A percentile compares a stretch with the other conserved stretches of the same genome.
Conservation (phyloP, 371 early-diverging fungal species). For the Mucor velutinosus region DNA sequence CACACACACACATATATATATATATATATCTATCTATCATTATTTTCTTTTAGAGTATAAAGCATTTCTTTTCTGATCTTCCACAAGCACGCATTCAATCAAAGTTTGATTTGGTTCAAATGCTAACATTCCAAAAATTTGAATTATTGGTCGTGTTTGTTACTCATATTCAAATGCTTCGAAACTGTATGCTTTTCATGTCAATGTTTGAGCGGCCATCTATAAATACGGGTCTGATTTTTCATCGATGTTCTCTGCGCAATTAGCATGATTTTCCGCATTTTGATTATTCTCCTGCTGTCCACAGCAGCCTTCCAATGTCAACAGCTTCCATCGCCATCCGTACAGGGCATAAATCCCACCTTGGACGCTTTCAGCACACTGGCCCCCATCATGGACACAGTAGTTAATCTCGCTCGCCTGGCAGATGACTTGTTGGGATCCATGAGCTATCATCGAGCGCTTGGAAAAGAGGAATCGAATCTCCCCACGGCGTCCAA, state of each 20-base stretch:
- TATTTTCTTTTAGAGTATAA: not conserved
- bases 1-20: not conserved
- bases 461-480: not conserved
- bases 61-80: not conserved
- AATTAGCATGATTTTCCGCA: not conserved
- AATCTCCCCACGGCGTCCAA: not conserved
- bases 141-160: not conserved
- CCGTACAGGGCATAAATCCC: not conserved
- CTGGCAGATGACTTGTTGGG: not conserved
- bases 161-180: not conserved
- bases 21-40: too few species aligned
- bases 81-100: not conserved
- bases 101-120: not conserved
- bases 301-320: not conserved
- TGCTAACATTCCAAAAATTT: not conserved
- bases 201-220: not conserved
- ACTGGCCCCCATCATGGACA: not conserved
- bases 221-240: not conserved
- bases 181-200: not conserved
- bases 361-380: not conserved
- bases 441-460: not conserved
- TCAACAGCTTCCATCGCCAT: not conserved
- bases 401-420: not conserved
- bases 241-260: not conserved
- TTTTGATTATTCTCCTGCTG: not conserved